phyloP scores from a whole-genome alignment of 202 grass and related monocot genomes.

The Panicum hallii region DNA sequence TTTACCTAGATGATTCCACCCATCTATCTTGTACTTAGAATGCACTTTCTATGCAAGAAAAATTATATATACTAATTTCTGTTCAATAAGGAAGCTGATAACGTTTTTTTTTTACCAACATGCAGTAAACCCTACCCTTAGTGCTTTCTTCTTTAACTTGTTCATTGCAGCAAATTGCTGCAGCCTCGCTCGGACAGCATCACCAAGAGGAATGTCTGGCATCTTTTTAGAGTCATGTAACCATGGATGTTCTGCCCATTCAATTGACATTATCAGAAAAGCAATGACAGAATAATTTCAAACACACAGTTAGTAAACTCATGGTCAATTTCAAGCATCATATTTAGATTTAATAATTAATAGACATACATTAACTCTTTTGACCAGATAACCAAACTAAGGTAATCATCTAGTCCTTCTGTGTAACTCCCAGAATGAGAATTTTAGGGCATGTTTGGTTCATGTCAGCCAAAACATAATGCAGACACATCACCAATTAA shows the following conservation, averaged over 20 bases:
- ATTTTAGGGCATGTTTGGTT: constrained; percentile 4
- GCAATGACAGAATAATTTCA: constrained; percentile 1
- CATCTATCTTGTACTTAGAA: background rate
- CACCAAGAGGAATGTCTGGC: constrained; percentile 81
- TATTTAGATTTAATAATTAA: constrained; percentile 15
- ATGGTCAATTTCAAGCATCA: background rate
- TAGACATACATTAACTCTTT: background rate
- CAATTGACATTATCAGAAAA: constrained; percentile 40
- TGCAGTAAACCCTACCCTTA: constrained; percentile 64
- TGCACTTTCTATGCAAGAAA: constrained; percentile 5
- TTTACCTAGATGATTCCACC: background rate
- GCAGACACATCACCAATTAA: constrained; percentile 15
- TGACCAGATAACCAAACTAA: background rate
- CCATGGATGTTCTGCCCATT: constrained; percentile 84
- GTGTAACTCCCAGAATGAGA: constrained; percentile 17
- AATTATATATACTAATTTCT: background rate
- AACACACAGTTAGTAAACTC: constrained; percentile 11
- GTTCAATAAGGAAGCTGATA: constrained; percentile 13
- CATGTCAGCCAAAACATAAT: constrained; percentile 25
- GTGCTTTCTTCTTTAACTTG: constrained; percentile 94
- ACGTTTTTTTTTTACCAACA: background rate
- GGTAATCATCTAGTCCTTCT: background rate
- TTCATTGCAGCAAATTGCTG: constrained; percentile 96
- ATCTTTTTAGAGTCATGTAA: constrained; percentile 77
- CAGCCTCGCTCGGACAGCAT: constrained; percentile 74